phyloP scores from a whole-genome alignment of 306 rosid species.

The Castanopsis chinensis region DNA sequence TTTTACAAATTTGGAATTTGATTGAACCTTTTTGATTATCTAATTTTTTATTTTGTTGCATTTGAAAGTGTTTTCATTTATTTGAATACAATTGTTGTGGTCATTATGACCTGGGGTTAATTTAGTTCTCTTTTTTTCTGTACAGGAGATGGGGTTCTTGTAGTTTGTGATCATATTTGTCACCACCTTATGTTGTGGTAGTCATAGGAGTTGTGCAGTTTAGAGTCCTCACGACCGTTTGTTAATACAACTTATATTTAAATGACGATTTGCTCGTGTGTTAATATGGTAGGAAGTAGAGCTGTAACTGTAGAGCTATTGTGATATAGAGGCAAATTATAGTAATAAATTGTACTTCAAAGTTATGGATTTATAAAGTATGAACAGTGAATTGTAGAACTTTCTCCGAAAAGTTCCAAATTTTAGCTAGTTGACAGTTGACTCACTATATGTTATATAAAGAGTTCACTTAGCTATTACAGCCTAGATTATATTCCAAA shows the following conservation, averaged over 20 bases:
- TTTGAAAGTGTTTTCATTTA: slow-evolving; percentile 3
- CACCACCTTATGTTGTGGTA: not conserved
- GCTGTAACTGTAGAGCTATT: too few relatives aligned
- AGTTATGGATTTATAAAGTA: too few relatives aligned
- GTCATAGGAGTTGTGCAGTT: not conserved
- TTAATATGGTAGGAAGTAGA: too few relatives aligned
- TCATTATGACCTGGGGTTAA: not conserved
- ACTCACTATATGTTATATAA: too few relatives aligned
- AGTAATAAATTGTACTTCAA: too few relatives aligned
- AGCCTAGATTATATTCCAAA: too few relatives aligned
- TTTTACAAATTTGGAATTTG: not conserved
- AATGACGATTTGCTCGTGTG: too few relatives aligned
- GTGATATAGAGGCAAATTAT: too few relatives aligned
- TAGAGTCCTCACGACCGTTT: not conserved
- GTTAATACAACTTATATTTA: not conserved
- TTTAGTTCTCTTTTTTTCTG: not conserved
- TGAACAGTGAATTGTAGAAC: too few relatives aligned
- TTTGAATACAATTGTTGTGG: slow-evolving; percentile 2
- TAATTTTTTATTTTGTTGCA: not conserved
- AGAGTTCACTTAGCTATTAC: too few relatives aligned
- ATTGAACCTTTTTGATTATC: not conserved
- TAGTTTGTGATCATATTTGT: not conserved
- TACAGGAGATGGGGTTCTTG: not conserved
- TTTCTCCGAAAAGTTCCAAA: too few relatives aligned
- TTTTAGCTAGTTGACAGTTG: too few relatives aligned